A percentile compares a stretch with the other conserved stretches of the same genome.
Conservation (phyloP, 768 basidiomycete genomes). For the Hirschioporus abietinus region DNA sequence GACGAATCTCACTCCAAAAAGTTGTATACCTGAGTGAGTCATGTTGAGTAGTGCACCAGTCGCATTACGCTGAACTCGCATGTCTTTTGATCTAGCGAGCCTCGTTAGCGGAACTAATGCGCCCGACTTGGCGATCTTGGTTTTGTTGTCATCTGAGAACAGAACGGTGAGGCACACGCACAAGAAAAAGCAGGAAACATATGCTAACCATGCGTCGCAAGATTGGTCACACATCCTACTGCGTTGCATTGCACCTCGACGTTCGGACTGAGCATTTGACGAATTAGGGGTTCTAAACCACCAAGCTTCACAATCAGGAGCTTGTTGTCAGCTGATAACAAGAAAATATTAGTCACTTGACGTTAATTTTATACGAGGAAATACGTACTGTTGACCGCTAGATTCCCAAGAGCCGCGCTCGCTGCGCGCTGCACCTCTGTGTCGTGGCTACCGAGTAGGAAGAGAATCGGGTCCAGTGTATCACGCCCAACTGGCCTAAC, state of each 20-base stretch:
- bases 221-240: constrained; percentile 97
- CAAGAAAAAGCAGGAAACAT: constrained; percentile 12
- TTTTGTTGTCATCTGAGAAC: constrained; percentile 92
- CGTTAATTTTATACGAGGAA: constrained; percentile 11
- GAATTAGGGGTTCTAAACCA: constrained; percentile 94
- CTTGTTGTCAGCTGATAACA: constrained; percentile 86
- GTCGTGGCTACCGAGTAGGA: constrained; percentile 94
- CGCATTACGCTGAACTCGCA: constrained; percentile 98
- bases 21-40: constrained; percentile 90
- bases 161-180: constrained; percentile 1
- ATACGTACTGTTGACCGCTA: constrained; percentile 93
- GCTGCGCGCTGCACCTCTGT: constrained; percentile 98
- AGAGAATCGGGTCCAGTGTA: constrained; percentile 96
- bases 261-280: constrained; percentile 98
- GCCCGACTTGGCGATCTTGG: constrained; percentile 98
- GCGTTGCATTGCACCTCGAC: constrained; percentile 99
- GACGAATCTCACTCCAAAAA: neutral
- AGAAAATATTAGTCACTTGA: neutral
- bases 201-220: constrained; percentile 89
- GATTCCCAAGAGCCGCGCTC: constrained; percentile 93
- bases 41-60: constrained; percentile 97
- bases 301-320: constrained; percentile 97
- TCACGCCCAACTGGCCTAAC: constrained; percentile 94
- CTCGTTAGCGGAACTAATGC: constrained; percentile 96
- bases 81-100: constrained; percentile 95